phyloP scores from a whole-genome alignment of 2,329 filamentous ascomycete species.

The Teratosphaeria viscida region DNA sequence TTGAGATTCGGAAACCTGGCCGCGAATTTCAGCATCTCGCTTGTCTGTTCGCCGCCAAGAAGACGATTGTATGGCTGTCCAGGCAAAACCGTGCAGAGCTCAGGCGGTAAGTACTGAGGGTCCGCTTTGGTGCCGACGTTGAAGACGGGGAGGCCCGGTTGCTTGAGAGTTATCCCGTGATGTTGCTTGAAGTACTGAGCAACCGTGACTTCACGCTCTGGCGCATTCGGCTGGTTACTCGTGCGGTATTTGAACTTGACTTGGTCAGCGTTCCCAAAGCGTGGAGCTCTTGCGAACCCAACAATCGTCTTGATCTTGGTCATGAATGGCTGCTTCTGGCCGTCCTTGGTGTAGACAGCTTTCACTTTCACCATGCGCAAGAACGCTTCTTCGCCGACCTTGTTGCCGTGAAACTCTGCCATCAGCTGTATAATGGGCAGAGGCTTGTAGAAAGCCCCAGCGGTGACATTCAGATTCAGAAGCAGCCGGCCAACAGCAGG shows the following conservation, averaged over 20 bases:
- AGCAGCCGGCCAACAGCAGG: slow-evolving; percentile 48
- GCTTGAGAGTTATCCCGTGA: slow-evolving; percentile 29
- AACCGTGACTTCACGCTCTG: slow-evolving; percentile 38
- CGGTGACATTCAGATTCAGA: slow-evolving; percentile 54
- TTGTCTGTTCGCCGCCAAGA: slow-evolving; percentile 51
- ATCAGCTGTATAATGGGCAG: slow-evolving; percentile 25
- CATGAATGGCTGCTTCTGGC: slow-evolving; percentile 11
- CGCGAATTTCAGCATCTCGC: slow-evolving; percentile 61
- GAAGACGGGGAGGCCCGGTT: slow-evolving; percentile 45
- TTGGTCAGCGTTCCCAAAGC: slow-evolving; percentile 31
- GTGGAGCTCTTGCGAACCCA: slow-evolving; percentile 23
- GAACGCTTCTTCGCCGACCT: slow-evolving; percentile 15
- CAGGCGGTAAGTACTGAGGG: slow-evolving; percentile 56
- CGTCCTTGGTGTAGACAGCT: slow-evolving; percentile 16
- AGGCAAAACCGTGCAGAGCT: slow-evolving; percentile 52
- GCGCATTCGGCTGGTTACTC: slow-evolving; percentile 12
- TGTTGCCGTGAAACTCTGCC: slow-evolving; percentile 16
- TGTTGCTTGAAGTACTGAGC: slow-evolving; percentile 39
- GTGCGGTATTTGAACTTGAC: slow-evolving; percentile 39
- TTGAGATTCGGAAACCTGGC: slow-evolving; percentile 58
- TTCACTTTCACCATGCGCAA: slow-evolving; percentile 21
- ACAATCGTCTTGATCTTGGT: slow-evolving; percentile 35
- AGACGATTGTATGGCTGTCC: slow-evolving; percentile 55
- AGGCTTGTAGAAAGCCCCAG: slow-evolving; percentile 47
- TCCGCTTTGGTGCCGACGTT: slow-evolving; percentile 51